Evolutionary conservation across 129 eudicot species (phyloP).

Genomic region (Ambrosia trifida): DNA sequence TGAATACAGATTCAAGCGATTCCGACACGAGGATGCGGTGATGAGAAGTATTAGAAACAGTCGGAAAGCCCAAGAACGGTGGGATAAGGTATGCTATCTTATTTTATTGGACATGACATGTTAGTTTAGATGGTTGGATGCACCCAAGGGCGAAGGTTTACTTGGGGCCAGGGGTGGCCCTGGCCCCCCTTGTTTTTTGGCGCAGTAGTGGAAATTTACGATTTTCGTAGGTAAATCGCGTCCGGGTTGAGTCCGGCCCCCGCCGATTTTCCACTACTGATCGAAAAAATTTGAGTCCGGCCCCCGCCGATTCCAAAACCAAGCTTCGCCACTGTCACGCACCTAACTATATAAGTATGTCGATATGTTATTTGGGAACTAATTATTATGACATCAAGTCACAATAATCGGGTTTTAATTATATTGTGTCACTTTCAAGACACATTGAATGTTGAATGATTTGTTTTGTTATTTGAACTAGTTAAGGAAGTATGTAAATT

Average conservation of each 20-base stretch:
- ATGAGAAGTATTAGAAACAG: constrained; percentile 68
- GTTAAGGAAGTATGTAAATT: constrained; percentile 85
- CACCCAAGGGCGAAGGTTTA: no score
- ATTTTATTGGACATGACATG: neutral
- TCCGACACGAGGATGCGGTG: constrained; percentile 72
- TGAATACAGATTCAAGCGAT: constrained; percentile 74
- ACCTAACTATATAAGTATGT: neutral
- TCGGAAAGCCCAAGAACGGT: constrained; percentile 69
- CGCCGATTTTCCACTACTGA: no score
- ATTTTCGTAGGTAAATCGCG: no score
- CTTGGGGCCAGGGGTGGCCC: no score
- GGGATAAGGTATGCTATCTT: constrained; percentile 62
- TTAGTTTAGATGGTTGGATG: neutral
- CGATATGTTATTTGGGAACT: neutral
- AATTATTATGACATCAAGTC: neutral
- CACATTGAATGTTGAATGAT: neutral
- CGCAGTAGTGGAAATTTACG: no score
- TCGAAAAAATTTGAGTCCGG: no score
- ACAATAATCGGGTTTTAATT: neutral
- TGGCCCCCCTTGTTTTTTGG: no score
- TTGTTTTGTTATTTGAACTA: constrained; percentile 23
- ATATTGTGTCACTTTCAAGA: neutral
- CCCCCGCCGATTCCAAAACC: no score
- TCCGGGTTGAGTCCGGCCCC: no score
- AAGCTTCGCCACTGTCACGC: no score